Conservation (phyloP, 2,329 filamentous ascomycete species). For the Intubia oerlemansii region DNA sequence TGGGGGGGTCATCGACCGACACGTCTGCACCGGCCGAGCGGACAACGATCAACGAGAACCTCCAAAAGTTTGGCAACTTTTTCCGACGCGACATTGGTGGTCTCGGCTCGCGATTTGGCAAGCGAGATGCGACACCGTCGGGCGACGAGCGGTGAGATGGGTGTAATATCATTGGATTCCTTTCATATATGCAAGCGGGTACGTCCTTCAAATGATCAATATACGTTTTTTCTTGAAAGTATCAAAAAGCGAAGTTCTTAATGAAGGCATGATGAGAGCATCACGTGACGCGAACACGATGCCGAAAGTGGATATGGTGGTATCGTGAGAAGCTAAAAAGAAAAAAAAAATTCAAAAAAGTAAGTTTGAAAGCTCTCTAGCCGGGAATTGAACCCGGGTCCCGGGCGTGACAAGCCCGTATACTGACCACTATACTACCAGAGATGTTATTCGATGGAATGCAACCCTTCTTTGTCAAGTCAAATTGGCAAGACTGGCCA, state of each 20-base stretch:
- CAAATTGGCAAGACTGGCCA: too few relatives aligned
- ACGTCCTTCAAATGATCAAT: not conserved
- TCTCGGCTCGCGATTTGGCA: conserved; percentile 53
- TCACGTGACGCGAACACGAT: not conserved
- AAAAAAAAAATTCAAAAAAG: too few relatives aligned
- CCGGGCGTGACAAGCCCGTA: too few relatives aligned
- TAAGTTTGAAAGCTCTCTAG: too few relatives aligned
- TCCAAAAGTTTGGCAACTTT: conserved; percentile 92
- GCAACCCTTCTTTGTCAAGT: too few relatives aligned
- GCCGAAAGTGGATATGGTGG: not conserved
- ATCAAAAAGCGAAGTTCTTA: too few relatives aligned
- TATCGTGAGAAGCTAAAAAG: too few relatives aligned
- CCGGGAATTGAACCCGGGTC: too few relatives aligned
- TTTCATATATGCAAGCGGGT: not conserved
- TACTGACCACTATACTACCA: too few relatives aligned
- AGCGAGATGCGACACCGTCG: conserved; percentile 24
- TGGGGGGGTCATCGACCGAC: too few relatives aligned
- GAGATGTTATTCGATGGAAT: too few relatives aligned
- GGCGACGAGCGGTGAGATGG: conserved; percentile 4
- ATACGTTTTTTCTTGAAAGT: too few relatives aligned
- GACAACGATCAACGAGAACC: conserved; percentile 70
- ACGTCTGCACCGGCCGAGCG: conserved; percentile 23
- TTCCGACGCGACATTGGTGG: conserved; percentile 73
- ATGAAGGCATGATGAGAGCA: not conserved
- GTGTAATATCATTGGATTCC: not conserved